Percentiles rank a stretch among this genome's conserved stretches.
These are phyloP conservation scores for Monilinia vaccinii-corymbosi DNA, from an alignment of 2,329 filamentous ascomycete genomes.

Conservation along the genomic window DNA sequence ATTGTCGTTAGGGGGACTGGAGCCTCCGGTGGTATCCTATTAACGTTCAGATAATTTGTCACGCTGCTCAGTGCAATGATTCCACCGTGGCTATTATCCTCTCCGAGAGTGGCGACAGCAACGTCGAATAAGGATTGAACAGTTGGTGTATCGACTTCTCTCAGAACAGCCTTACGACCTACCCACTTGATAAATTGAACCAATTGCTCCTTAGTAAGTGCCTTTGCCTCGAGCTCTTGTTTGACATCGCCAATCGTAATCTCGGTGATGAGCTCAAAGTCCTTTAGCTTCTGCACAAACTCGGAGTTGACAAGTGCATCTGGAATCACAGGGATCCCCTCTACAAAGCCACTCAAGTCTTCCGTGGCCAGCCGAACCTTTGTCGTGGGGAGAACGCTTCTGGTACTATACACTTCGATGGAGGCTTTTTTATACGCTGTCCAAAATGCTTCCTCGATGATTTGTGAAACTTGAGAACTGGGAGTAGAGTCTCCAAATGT, in stretches of 20 bases:
- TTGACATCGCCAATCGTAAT: conserved; percentile 84
- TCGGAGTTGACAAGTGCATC: conserved; percentile 62
- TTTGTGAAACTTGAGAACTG: conserved; percentile 69
- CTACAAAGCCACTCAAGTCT: conserved; percentile 63
- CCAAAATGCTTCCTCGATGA: conserved; percentile 95
- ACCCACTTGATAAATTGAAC: conserved; percentile 80
- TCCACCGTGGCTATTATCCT: conserved; percentile 50
- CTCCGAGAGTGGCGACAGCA: conserved; percentile 61
- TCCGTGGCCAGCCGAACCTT: conserved; percentile 68
- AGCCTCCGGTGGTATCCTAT: conserved; percentile 69
- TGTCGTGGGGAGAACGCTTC: conserved; percentile 76
- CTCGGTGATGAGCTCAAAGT: conserved; percentile 78
- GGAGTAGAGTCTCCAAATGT: conserved; percentile 86
- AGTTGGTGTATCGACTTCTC: conserved; percentile 61
- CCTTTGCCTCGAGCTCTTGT: conserved; percentile 71
- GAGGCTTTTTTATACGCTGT: conserved; percentile 73
- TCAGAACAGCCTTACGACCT: conserved; percentile 58
- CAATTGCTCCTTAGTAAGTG: conserved; percentile 70
- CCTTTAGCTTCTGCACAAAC: conserved; percentile 72
- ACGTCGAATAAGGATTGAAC: conserved; percentile 67
- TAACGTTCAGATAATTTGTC: conserved; percentile 63
- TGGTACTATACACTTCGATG: conserved; percentile 81
- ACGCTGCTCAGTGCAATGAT: conserved; percentile 74
- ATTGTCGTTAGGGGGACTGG: conserved; percentile 76
- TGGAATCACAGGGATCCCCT: conserved; percentile 79